Percentiles rank a stretch among this genome's conserved stretches.
These are phyloP conservation scores for Hansenula anomala DNA, from an alignment of 1,139 yeast species.

Conservation along the genomic window DNA sequence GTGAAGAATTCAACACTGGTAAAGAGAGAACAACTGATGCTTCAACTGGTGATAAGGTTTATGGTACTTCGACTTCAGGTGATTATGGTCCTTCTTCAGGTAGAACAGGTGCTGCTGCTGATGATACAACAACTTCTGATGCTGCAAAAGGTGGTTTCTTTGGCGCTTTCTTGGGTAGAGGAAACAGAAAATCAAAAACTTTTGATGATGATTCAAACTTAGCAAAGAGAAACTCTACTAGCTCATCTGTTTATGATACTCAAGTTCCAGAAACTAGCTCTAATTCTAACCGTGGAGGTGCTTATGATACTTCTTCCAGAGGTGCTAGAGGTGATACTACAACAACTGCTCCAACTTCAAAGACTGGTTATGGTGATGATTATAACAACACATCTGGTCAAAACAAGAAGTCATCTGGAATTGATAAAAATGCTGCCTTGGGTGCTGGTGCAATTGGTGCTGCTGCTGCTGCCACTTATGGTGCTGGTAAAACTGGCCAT, in stretches of 20 bases:
- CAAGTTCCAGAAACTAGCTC: neutral
- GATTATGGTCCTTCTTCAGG: neutral
- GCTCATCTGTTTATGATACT: constrained; percentile 1
- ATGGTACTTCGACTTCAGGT: neutral
- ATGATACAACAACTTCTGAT: neutral
- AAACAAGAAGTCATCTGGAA: neutral
- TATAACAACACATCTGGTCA: too few species aligned
- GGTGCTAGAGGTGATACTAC: neutral
- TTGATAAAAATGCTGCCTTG: neutral
- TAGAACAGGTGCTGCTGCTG: neutral
- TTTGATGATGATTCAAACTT: neutral
- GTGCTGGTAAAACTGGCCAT: constrained; percentile 1
- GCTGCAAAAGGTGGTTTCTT: constrained; percentile 1
- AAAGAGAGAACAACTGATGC: neutral
- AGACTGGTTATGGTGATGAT: neutral
- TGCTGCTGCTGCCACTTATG: constrained; percentile 1
- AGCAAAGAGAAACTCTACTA: constrained; percentile 1
- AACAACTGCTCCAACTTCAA: neutral
- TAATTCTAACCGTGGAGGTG: neutral
- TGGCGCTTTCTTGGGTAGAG: neutral
- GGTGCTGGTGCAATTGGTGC: neutral
- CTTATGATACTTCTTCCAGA: neutral
- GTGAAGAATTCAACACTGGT: constrained; percentile 3
- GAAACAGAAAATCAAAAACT: neutral
- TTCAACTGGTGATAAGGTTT: neutral